Evolutionary conservation across 148 eudicot genomes (phyloP).

Genomic region (Polygonum maritimum): DNA sequence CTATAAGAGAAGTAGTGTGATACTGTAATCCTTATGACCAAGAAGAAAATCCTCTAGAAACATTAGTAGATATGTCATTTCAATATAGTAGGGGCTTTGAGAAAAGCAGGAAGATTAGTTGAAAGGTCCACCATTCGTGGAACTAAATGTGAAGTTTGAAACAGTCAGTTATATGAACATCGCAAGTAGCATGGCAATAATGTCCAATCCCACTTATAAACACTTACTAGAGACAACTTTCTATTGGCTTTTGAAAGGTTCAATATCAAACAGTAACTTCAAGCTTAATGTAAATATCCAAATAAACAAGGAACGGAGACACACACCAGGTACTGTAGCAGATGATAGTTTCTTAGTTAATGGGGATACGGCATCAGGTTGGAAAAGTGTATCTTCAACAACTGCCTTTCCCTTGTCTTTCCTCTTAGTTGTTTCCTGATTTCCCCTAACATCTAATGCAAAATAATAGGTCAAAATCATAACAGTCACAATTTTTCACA

Average conservation of each 20-base stretch:
- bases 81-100: background rate
- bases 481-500: background rate
- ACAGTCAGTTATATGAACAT: background rate
- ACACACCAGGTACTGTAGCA: background rate
- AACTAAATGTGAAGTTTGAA: background rate
- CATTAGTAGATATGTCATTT: background rate
- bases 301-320: background rate
- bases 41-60: background rate
- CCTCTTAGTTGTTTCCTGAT: background rate
- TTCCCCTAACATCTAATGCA: background rate
- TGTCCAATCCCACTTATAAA: background rate
- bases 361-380: background rate
- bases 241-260: background rate
- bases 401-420: background rate
- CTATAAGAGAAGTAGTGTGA: background rate
- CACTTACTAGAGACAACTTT: background rate
- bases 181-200: background rate
- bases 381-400: background rate
- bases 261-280: background rate
- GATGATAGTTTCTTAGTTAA: background rate
- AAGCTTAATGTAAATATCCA: background rate
- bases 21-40: background rate
- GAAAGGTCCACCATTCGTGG: background rate
- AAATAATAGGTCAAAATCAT: background rate
- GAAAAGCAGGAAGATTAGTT: background rate